Conservation (phyloP, 1,139 yeast species). For the Pichiaceae sp. region DNA sequence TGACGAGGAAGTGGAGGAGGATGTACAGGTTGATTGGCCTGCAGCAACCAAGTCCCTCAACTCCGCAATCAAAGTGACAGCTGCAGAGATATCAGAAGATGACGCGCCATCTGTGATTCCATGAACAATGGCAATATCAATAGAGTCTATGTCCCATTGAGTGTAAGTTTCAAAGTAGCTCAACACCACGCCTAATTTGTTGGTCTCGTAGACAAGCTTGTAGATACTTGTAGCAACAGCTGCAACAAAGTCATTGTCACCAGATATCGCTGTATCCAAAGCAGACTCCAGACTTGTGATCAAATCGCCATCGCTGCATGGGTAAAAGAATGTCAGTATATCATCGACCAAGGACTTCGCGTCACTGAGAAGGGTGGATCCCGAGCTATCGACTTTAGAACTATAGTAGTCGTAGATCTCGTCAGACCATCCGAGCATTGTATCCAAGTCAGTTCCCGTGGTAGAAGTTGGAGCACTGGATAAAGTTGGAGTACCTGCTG, state of each 20-base stretch:
- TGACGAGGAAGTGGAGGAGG: background rate
- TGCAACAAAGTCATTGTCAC: background rate
- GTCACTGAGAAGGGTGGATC: background rate
- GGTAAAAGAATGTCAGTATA: background rate
- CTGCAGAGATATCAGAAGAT: background rate
- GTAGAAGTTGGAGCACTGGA: background rate
- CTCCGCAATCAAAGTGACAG: background rate
- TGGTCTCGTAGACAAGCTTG: no score
- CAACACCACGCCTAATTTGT: no score
- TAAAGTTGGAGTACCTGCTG: background rate
- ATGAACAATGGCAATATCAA: background rate
- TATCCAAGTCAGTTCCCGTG: background rate
- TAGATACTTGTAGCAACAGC: background rate
- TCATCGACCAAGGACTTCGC: background rate
- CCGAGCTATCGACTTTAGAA: background rate
- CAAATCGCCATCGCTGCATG: background rate
- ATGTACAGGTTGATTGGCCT: background rate
- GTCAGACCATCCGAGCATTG: background rate
- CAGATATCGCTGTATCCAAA: background rate
- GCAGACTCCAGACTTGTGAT: background rate
- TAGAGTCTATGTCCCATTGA: no score
- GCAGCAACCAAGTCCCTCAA: background rate
- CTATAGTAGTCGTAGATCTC: background rate
- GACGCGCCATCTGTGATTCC: background rate
- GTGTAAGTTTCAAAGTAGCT: no score